Conservation (phyloP, 179 eudicot genomes). For the Carnegiea gigantea region DNA sequence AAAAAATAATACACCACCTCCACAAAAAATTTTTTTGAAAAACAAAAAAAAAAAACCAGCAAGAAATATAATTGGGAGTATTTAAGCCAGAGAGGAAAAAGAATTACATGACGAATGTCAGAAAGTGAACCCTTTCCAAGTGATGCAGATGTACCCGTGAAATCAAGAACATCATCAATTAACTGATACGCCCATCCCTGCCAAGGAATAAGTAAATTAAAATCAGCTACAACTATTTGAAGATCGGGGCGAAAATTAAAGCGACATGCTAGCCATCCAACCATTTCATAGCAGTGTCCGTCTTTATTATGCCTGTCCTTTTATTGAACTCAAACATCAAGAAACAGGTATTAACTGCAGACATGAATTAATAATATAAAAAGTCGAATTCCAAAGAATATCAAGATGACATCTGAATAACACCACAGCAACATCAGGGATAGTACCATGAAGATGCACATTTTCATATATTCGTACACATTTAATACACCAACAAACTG, state of each 20-base stretch:
- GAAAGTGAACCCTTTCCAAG: constrained; percentile 94
- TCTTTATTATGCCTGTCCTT: no score
- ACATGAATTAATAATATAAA: not conserved
- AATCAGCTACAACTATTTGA: not conserved
- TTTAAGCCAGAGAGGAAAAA: not conserved
- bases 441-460: not conserved
- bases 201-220: no score
- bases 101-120: constrained; percentile 79
- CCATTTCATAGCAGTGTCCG: not conserved
- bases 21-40: no score
- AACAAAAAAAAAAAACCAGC: no score
- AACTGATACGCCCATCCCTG: constrained; percentile 96
- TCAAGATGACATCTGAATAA: not conserved
- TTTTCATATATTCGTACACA: not conserved
- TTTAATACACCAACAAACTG: not conserved
- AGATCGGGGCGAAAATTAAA: not conserved
- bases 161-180: constrained; percentile 91
- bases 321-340: no score
- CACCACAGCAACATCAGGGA: not conserved
- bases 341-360: not conserved
- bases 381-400: not conserved
- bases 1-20: no score
- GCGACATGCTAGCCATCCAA: not conserved
- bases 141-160: constrained; percentile 86
- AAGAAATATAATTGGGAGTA: no score